phyloP scores from a whole-genome alignment of 306 rosid species.

The Rosa persica region DNA sequence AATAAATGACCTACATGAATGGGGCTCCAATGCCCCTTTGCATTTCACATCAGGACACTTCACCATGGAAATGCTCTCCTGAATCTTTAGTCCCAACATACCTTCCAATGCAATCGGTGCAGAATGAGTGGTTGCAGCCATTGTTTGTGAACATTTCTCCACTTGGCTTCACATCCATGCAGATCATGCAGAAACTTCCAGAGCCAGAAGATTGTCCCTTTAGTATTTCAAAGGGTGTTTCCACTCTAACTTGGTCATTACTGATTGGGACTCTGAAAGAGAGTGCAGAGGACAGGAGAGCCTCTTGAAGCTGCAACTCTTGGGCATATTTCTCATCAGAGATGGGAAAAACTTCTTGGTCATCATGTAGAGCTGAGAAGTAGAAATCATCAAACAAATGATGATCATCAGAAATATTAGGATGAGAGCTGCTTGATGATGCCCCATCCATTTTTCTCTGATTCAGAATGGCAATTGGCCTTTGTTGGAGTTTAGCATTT shows the following conservation, averaged over 20 bases:
- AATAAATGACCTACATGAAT: slow-evolving; percentile 28
- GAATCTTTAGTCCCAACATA: slow-evolving; percentile 50
- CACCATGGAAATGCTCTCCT: slow-evolving; percentile 40
- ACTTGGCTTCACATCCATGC: slow-evolving; percentile 44
- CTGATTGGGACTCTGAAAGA: not conserved
- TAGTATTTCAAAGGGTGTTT: not conserved
- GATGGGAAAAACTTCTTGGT: slow-evolving; percentile 46
- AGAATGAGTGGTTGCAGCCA: slow-evolving; percentile 49
- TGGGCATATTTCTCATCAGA: slow-evolving; percentile 63
- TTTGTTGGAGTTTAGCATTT: not conserved
- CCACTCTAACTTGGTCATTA: not conserved
- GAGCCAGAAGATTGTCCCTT: slow-evolving; percentile 31
- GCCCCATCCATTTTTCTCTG: not conserved
- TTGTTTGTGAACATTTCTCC: slow-evolving; percentile 43
- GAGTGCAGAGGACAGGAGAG: slow-evolving; percentile 42
- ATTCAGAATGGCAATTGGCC: not conserved
- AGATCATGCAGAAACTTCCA: slow-evolving; percentile 43
- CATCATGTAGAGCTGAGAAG: slow-evolving; percentile 50
- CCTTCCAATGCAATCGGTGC: slow-evolving; percentile 41
- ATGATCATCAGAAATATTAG: not conserved
- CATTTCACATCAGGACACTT: slow-evolving; percentile 60
- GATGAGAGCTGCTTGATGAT: slow-evolving; percentile 15
- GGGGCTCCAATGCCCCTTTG: slow-evolving; percentile 42
- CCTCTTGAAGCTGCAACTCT: slow-evolving; percentile 57
- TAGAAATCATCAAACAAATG: slow-evolving; percentile 55